Percentiles rank a stretch among this genome's conserved stretches.
Evolutionary conservation across 1,284 basidiomycete species (phyloP).

Genomic region (Paramarasmius palmivorus): DNA sequence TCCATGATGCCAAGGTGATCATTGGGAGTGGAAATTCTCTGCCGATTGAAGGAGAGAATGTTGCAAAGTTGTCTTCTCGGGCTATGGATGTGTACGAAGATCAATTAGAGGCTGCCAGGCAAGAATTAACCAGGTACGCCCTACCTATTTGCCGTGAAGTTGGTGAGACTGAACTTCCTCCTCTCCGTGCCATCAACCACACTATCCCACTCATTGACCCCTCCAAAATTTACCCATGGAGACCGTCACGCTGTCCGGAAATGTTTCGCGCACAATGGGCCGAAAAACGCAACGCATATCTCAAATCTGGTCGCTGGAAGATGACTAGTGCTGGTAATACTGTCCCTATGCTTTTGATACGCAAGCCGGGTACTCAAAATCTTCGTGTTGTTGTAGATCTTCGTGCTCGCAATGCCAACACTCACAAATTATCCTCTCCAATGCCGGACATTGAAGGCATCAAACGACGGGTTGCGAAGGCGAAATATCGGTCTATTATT

Average conservation of each 20-base stretch:
- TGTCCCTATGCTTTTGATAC: slow-evolving; percentile 24
- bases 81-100: slow-evolving; percentile 8
- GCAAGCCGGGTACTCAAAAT: slow-evolving; percentile 2
- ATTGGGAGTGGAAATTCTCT: slow-evolving; percentile 10
- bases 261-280: slow-evolving; percentile 21
- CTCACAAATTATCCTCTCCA: slow-evolving; percentile 4
- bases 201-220: slow-evolving; percentile 29
- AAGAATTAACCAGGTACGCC: slow-evolving; percentile 15
- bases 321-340: slow-evolving; percentile 23
- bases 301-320: slow-evolving; percentile 26
- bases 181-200: slow-evolving; percentile 31
- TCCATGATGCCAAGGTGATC: slow-evolving; percentile 13
- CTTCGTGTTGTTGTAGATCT: slow-evolving; percentile 7
- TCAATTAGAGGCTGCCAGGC: slow-evolving; percentile 5
- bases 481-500: slow-evolving; percentile 16
- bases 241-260: slow-evolving; percentile 25
- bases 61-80: not conserved
- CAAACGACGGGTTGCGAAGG: not conserved
- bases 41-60: slow-evolving; percentile 14
- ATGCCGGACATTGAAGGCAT: slow-evolving; percentile 5
- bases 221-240: slow-evolving; percentile 23
- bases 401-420: slow-evolving; percentile 10
- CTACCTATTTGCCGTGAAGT: slow-evolving; percentile 21
- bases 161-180: slow-evolving; percentile 25
- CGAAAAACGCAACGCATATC: slow-evolving; percentile 24